A percentile compares a stretch with the other conserved stretches of the same genome.
These are phyloP conservation scores for Rhodosporidiobolus odoratus DNA, from an alignment of 768 basidiomycete genomes.

Conservation along the genomic window DNA sequence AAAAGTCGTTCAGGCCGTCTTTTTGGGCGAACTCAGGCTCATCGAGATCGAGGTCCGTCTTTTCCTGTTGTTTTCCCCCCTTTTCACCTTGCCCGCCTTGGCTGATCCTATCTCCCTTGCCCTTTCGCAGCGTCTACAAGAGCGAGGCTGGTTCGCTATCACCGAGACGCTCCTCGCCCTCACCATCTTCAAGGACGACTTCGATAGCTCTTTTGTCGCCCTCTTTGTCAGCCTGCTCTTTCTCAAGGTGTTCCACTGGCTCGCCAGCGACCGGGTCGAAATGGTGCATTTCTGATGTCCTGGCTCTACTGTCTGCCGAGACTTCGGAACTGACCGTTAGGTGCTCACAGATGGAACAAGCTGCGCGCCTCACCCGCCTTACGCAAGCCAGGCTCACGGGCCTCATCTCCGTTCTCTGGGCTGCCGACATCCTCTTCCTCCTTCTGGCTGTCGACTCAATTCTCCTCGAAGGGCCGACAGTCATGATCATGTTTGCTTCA, in stretches of 20 bases:
- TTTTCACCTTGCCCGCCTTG: background rate
- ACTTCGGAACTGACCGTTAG: background rate
- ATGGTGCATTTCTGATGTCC: conserved; percentile 58
- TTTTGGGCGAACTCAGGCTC: conserved; percentile 81
- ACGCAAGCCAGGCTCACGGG: conserved; percentile 78
- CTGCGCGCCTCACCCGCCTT: conserved; percentile 74
- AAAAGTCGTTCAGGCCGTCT: conserved; percentile 71
- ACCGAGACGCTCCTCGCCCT: conserved; percentile 94
- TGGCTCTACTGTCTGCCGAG: background rate
- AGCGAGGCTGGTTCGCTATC: conserved; percentile 93
- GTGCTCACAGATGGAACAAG: conserved; percentile 86
- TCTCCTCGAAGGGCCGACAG: conserved; percentile 69
- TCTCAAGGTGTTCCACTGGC: conserved; percentile 97
- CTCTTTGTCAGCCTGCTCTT: conserved; percentile 94
- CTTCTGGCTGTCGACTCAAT: conserved; percentile 74
- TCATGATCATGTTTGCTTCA: conserved; percentile 90
- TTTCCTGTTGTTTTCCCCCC: background rate
- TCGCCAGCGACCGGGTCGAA: conserved; percentile 89
- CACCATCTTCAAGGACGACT: conserved; percentile 94
- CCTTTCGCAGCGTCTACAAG: conserved; percentile 74
- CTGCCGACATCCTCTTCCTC: conserved; percentile 70
- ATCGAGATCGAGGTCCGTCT: conserved; percentile 83
- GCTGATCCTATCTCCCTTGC: background rate
- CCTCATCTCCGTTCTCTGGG: conserved; percentile 69
- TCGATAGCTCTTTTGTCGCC: conserved; percentile 81